These are phyloP conservation scores for Talaromyces funiculosus DNA, from an alignment of 2,329 filamentous ascomycete genomes.

Conservation along the genomic window DNA sequence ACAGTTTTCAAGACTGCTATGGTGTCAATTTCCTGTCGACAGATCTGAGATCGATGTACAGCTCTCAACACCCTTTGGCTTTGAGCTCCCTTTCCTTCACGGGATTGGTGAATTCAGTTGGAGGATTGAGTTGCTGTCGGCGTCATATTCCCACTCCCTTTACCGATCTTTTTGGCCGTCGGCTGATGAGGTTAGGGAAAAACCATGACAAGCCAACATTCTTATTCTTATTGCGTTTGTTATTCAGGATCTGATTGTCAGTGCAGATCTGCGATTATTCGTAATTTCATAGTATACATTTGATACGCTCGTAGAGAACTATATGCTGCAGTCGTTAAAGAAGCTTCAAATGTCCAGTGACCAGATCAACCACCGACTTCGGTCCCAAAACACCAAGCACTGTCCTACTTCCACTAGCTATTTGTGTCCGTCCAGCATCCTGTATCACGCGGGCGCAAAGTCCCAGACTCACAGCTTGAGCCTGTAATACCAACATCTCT, in stretches of 20 bases:
- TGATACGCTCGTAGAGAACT: neutral
- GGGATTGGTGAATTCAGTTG: slow-evolving; percentile 60
- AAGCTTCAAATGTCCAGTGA: slow-evolving; percentile 80
- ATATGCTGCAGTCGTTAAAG: slow-evolving; percentile 47
- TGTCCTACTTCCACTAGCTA: slow-evolving; percentile 85
- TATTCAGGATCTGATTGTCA: neutral
- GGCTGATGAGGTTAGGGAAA: slow-evolving; percentile 82
- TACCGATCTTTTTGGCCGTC: slow-evolving; percentile 65
- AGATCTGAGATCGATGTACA: slow-evolving; percentile 75
- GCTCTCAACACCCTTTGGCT: slow-evolving; percentile 49
- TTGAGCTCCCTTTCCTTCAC: slow-evolving; percentile 55
- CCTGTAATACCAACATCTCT: slow-evolving; percentile 68
- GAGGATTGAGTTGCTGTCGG: slow-evolving; percentile 50
- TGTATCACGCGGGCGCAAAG: slow-evolving; percentile 84
- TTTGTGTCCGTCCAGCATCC: slow-evolving; percentile 96
- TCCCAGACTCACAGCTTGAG: slow-evolving; percentile 73
- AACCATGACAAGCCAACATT: slow-evolving; percentile 78
- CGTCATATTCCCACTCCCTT: slow-evolving; percentile 87
- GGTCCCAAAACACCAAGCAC: slow-evolving; percentile 81
- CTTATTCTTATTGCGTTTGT: neutral
- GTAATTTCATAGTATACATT: neutral
- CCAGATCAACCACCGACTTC: slow-evolving; percentile 76
- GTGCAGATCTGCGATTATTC: neutral
- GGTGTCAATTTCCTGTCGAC: slow-evolving; percentile 92
- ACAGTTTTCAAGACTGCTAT: slow-evolving; percentile 42